A percentile compares a stretch with the other conserved stretches of the same genome.
Conservation (phyloP, 2,329 filamentous ascomycete genomes). For the Pseudogymnoascus pannorum region DNA sequence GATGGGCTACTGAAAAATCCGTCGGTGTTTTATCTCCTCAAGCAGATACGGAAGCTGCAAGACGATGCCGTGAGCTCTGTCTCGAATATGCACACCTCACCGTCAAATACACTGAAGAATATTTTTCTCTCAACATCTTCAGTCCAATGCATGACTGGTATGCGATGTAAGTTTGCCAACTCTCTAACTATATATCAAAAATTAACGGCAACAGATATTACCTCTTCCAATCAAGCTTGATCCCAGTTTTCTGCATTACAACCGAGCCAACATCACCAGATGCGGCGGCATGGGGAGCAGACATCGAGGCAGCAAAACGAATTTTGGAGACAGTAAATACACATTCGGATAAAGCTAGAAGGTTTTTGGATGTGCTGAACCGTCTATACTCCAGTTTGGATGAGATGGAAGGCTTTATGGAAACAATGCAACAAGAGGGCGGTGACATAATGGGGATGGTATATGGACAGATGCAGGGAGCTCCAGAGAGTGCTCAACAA, state of each 20-base stretch:
- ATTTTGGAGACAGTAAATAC: constrained; percentile 7
- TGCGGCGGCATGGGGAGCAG: neutral
- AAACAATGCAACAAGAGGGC: constrained; percentile 3
- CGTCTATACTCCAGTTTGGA: constrained; percentile 1
- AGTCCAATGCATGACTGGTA: constrained; percentile 31
- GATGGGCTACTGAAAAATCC: neutral
- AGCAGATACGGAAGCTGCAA: constrained; percentile 1
- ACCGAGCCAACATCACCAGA: constrained; percentile 10
- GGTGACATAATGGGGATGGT: constrained; percentile 1
- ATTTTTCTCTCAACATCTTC: constrained; percentile 24
- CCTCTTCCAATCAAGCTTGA: constrained; percentile 32
- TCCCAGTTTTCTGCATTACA: constrained; percentile 22
- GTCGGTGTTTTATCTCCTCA: neutral
- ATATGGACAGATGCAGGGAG: constrained; percentile 3
- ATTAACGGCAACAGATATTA: constrained; percentile 25
- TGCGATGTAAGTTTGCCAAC: constrained; percentile 6
- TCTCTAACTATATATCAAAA: neutral
- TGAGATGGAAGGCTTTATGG: constrained; percentile 5
- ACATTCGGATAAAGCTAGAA: neutral
- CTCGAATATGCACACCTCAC: constrained; percentile 27
- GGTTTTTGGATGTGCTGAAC: constrained; percentile 1
- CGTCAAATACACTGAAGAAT: constrained; percentile 26
- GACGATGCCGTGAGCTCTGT: constrained; percentile 24
- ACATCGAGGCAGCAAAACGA: constrained; percentile 9
- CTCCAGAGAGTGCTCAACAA: constrained; percentile 4